A percentile compares a stretch with the other conserved stretches of the same genome.
Conservation (phyloP, 192 early-diverging fungal species). For the Coemansia sp. region DNA sequence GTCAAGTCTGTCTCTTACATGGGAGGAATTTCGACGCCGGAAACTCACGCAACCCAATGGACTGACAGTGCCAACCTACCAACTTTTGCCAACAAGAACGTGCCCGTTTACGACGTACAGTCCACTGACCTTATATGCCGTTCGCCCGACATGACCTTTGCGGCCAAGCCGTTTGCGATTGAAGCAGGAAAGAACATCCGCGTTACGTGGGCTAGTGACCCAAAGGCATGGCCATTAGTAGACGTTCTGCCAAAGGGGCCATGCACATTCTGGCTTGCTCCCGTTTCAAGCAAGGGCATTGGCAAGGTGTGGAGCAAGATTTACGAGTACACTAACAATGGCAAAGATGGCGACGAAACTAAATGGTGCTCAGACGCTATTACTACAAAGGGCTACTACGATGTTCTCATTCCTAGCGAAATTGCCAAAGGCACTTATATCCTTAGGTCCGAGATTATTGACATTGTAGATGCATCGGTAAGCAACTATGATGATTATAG, state of each 20-base stretch:
- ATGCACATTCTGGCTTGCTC: background rate
- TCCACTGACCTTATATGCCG: background rate
- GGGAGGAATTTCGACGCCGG: background rate
- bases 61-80: background rate
- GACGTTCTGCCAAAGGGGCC: background rate
- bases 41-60: background rate
- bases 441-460: background rate
- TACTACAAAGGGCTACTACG: background rate
- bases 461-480: background rate
- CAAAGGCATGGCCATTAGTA: background rate
- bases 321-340: background rate
- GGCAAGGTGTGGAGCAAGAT: slow-evolving; percentile 2
- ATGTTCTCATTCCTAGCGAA: background rate
- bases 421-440: background rate
- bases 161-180: background rate
- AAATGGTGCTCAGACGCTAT: background rate
- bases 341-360: background rate
- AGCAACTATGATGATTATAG: background rate
- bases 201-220: background rate
- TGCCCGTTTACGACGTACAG: background rate
- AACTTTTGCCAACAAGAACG: background rate
- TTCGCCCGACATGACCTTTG: background rate
- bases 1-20: background rate
- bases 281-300: background rate
- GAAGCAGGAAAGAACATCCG: background rate